phyloP scores from a whole-genome alignment of 2,329 filamentous ascomycete species.

The Ophiosphaerella korrae region DNA sequence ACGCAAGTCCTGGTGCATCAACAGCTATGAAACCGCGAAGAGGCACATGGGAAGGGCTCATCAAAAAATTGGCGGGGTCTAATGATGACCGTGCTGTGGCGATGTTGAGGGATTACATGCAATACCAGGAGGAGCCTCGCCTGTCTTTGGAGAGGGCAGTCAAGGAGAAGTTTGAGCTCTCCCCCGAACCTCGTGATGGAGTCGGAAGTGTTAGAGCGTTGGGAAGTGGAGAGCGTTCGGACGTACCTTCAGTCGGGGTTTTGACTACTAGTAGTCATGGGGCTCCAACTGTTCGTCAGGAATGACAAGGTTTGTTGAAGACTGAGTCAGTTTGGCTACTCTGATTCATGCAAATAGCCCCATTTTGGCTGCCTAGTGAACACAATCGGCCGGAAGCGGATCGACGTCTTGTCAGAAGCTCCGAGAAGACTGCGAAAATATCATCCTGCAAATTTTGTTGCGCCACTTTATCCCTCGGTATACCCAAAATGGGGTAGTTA shows the following conservation, averaged over 20 bases:
- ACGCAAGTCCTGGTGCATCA: slow-evolving; percentile 9
- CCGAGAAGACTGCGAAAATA: too few species aligned
- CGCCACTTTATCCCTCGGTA: background rate
- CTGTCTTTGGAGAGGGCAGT: slow-evolving; percentile 17
- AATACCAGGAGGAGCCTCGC: slow-evolving; percentile 16
- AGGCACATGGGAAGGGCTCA: slow-evolving; percentile 24
- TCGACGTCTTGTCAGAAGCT: too few species aligned
- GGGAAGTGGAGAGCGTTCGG: too few species aligned
- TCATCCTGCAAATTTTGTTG: too few species aligned
- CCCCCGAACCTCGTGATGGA: background rate
- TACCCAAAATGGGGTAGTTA: background rate
- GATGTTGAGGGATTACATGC: slow-evolving; percentile 23
- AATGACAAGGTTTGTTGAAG: too few species aligned
- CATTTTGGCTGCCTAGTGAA: too few species aligned
- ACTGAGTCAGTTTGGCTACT: too few species aligned
- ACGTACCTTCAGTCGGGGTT: too few species aligned
- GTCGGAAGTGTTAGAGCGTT: background rate
- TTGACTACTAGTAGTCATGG: too few species aligned
- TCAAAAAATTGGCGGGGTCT: slow-evolving; percentile 9
- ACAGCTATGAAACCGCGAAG: slow-evolving; percentile 16
- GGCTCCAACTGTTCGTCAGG: too few species aligned
- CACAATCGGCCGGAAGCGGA: too few species aligned
- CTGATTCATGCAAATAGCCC: too few species aligned
- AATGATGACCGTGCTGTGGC: slow-evolving; percentile 25
- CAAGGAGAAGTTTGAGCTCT: slow-evolving; percentile 15